A percentile compares a stretch with the other conserved stretches of the same genome.
phyloP scores from a whole-genome alignment of 1,284 basidiomycete genomes.

The Ustilago lituana region DNA sequence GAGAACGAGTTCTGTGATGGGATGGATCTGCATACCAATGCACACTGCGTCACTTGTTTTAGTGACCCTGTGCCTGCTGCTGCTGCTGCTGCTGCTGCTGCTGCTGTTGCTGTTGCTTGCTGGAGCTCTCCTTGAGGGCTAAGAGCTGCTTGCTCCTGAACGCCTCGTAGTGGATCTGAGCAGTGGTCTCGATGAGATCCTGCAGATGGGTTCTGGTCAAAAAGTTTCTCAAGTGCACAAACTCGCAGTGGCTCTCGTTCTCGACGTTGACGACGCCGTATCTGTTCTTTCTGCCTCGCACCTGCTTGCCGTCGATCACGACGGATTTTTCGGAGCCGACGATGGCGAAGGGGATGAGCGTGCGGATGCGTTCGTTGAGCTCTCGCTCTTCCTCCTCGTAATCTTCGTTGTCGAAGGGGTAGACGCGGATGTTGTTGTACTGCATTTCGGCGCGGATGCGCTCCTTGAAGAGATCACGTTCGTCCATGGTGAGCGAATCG shows the following conservation, averaged over 20 bases:
- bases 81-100: constrained; percentile 55
- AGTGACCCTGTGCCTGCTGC: constrained; percentile 14
- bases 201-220: constrained; percentile 92
- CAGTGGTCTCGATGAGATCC: constrained; percentile 97
- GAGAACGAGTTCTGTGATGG: too few relatives aligned
- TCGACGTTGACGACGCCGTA: constrained; percentile 99
- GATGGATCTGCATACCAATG: too few relatives aligned
- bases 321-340: constrained; percentile 94
- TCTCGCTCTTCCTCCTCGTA: constrained; percentile 88
- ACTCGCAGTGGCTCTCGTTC: constrained; percentile 91
- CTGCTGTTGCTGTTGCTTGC: too few relatives aligned
- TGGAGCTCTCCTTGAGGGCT: constrained; percentile 80
- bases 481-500: constrained; percentile 93
- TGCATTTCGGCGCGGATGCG: constrained; percentile 93
- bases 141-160: constrained; percentile 97
- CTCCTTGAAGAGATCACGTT: constrained; percentile 90
- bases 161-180: constrained; percentile 98
- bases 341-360: constrained; percentile 94
- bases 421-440: constrained; percentile 91
- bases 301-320: constrained; percentile 92
- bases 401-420: constrained; percentile 97
- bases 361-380: constrained; percentile 89
- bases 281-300: constrained; percentile 93
- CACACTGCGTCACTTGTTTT: neutral
- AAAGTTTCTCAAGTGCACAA: constrained; percentile 96